These are phyloP conservation scores for Beauveria pseudobassiana DNA, from an alignment of 2,329 filamentous ascomycete genomes.

Conservation along the genomic window DNA sequence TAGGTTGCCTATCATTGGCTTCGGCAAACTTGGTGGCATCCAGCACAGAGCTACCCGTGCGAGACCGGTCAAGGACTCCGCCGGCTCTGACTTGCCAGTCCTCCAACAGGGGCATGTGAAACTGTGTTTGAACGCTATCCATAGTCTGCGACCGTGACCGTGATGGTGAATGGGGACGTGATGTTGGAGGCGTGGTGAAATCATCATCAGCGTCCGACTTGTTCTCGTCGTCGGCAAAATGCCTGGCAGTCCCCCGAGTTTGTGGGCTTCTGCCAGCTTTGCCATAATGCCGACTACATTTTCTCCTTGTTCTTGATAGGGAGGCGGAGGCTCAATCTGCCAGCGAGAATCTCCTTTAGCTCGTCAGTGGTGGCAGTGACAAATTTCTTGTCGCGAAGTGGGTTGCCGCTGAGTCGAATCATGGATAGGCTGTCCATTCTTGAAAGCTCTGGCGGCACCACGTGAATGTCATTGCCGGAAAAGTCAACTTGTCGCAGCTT, in stretches of 20 bases:
- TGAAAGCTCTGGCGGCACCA: slow-evolving; percentile 68
- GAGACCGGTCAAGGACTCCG: slow-evolving; percentile 64
- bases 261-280: slow-evolving; percentile 27
- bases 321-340: slow-evolving; percentile 53
- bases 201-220: slow-evolving; percentile 45
- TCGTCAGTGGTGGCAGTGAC: slow-evolving; percentile 72
- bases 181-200: slow-evolving; percentile 52
- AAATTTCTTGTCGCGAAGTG: slow-evolving; percentile 80
- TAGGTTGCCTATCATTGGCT: slow-evolving; percentile 43
- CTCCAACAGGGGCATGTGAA: slow-evolving; percentile 38
- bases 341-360: slow-evolving; percentile 65
- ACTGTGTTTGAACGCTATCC: slow-evolving; percentile 35
- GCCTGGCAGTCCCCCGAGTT: slow-evolving; percentile 11
- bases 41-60: slow-evolving; percentile 54
- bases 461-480: slow-evolving; percentile 73
- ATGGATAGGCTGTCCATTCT: slow-evolving; percentile 70
- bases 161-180: slow-evolving; percentile 41
- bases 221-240: slow-evolving; percentile 31
- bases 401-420: slow-evolving; percentile 80
- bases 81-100: slow-evolving; percentile 49
- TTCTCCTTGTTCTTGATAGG: slow-evolving; percentile 27
- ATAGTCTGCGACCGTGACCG: slow-evolving; percentile 42
- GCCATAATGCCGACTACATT: slow-evolving; percentile 17
- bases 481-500: slow-evolving; percentile 74
- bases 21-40: slow-evolving; percentile 50